These are phyloP conservation scores for Phytophthora agathidicida DNA, from an alignment of 352 stramenopile species.

Conservation along the genomic window DNA sequence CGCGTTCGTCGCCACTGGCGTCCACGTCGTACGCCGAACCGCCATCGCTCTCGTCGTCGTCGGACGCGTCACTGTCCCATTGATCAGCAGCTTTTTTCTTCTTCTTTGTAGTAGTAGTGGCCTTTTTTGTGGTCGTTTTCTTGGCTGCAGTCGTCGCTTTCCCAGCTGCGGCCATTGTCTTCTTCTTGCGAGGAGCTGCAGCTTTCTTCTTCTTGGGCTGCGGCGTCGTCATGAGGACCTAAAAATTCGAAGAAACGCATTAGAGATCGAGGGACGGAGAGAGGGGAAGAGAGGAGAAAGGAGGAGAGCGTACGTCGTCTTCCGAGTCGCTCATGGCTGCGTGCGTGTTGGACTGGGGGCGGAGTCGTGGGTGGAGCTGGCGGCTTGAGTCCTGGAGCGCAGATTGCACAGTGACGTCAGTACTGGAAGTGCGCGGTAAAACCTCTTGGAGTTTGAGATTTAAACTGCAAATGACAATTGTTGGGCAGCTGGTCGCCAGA, in stretches of 20 bases:
- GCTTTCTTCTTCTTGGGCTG: constrained; percentile 32
- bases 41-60: constrained; percentile 22
- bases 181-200: constrained; percentile 31
- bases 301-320: constrained; percentile 46
- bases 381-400: constrained; percentile 16
- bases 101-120: constrained; percentile 40
- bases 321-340: constrained; percentile 55
- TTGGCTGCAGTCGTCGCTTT: constrained; percentile 33
- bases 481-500: constrained; percentile 11
- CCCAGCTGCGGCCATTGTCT: constrained; percentile 29
- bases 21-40: constrained; percentile 38
- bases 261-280: background rate
- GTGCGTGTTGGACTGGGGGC: background rate
- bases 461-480: constrained; percentile 7
- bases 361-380: background rate
- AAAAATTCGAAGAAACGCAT: constrained; percentile 3
- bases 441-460: constrained; percentile 17
- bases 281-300: background rate
- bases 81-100: constrained; percentile 55
- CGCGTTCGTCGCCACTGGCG: constrained; percentile 41
- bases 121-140: constrained; percentile 43
- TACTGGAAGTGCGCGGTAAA: constrained; percentile 10
- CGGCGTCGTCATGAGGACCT: constrained; percentile 32
- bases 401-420: constrained; percentile 24
- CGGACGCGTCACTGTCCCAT: constrained; percentile 46